These are phyloP conservation scores for Lodderomyces jiufengensis DNA, from an alignment of 1,139 yeast species.

Conservation along the genomic window DNA sequence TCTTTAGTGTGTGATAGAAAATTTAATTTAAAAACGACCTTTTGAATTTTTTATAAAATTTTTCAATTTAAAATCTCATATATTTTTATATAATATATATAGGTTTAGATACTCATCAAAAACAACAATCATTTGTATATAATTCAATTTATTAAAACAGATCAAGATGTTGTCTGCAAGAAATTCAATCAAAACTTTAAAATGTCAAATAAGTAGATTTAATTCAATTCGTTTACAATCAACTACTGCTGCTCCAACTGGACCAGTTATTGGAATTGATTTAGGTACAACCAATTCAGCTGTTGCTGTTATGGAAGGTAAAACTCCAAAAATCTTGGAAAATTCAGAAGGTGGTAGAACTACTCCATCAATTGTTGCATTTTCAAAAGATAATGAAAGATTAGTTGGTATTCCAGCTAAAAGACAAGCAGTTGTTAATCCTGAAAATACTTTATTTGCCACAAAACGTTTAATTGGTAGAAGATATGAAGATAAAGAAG, in stretches of 20 bases:
- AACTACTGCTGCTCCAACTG: constrained; percentile 49
- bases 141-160: too few species aligned
- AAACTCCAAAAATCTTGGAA: constrained; percentile 92
- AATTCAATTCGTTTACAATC: constrained; percentile 50
- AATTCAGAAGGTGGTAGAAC: constrained; percentile 99
- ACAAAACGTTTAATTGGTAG: constrained; percentile 99
- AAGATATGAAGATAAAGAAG: constrained; percentile 93
- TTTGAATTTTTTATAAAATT: too few species aligned
- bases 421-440: constrained; percentile 98
- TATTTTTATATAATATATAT: too few species aligned
- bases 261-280: constrained; percentile 95
- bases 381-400: constrained; percentile 84
- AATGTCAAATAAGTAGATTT: constrained; percentile 10
- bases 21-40: too few species aligned
- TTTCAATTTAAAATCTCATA: too few species aligned
- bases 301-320: constrained; percentile 89
- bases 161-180: too few species aligned
- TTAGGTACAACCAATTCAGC: constrained; percentile 99
- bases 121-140: too few species aligned
- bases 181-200: too few species aligned
- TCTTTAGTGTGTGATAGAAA: too few species aligned
- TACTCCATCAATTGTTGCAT: constrained; percentile 97
- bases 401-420: constrained; percentile 99
- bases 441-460: constrained; percentile 95
- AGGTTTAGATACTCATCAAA: too few species aligned